Base-by-base conservation (phyloP, 2,329 filamentous ascomycete species). In the Xylariaceae sp. region DNA sequence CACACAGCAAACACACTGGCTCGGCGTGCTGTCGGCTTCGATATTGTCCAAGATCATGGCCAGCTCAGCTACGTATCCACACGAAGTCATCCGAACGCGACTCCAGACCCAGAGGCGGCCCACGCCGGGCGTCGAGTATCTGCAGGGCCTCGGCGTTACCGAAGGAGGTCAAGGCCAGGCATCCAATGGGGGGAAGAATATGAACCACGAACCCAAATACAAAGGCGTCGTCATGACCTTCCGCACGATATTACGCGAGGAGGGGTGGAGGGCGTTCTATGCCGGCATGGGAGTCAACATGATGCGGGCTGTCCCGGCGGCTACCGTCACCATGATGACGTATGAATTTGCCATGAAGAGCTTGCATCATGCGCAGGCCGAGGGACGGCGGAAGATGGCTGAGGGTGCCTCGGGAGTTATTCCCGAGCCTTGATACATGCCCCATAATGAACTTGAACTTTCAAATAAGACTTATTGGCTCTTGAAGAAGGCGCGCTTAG, bases 281-380 rank as follows among this genome's bases (percentile, higher is more conserved):
- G 93, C 92, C 19, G 94, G 94, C 34, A 90, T 99, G 78, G 94
- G 94, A 36, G 96, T 93, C 45, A 99, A 99, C 73, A 89, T 99
- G 84, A 90, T 97, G 78, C 83, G 94, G 51, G 94, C 94, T 7
- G 87, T 99, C 12, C 94, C 94, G 31, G 91, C 94, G 18, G 93
- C 94, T 17, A 96, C 96, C 65, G 96, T 96, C 22, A 99, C 94
- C 3, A 95, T 99, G 87, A 79, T 97, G 67, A 97, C 93, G 12
- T 99, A 96, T 67, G 94, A 99, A 73, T 94, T 87, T 62, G 73
- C 79, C 45, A 84, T 84, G 81, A 73, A 76, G 47, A 68, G 73
- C 50, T 69, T 84, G 17, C 79, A 78, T 55, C 66, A 71, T 50
- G 66, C 69, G 28, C 73, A 73, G 60, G 57, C 63, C 2, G 69